phyloP scores from a whole-genome alignment of 495 filamentous ascomycete species.

The Talaromyces stipitatus region DNA sequence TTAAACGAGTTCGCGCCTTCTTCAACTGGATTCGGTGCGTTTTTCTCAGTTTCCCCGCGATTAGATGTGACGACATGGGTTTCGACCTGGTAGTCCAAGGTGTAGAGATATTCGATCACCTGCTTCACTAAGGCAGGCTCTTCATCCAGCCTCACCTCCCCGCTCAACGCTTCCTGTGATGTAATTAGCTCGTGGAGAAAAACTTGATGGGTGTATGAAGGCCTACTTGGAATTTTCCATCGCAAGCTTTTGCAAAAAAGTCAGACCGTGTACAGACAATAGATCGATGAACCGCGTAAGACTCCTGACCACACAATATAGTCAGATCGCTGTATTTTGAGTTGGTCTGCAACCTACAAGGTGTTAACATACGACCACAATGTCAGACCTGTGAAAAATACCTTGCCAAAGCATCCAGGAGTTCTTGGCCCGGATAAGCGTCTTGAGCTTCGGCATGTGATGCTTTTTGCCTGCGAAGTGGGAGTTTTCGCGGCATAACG shows the following conservation, averaged over 20 bases:
- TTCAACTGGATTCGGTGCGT: background rate
- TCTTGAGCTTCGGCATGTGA: background rate
- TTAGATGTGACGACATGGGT: background rate
- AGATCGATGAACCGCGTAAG: constrained; percentile 12
- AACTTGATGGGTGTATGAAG: too few species aligned
- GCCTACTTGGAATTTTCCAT: too few species aligned
- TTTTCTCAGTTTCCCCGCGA: background rate
- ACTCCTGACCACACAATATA: constrained; percentile 9
- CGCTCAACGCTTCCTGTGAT: constrained; percentile 10
- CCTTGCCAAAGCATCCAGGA: background rate
- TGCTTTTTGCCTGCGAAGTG: background rate
- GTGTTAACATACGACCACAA: background rate
- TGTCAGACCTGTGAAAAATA: background rate
- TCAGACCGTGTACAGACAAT: constrained; percentile 12
- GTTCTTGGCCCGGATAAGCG: background rate
- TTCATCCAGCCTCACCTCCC: constrained; percentile 8
- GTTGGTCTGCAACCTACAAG: background rate
- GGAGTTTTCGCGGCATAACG: too few species aligned
- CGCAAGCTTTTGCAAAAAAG: constrained; percentile 12
- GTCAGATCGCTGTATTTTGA: constrained; percentile 13
- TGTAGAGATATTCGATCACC: constrained; percentile 16
- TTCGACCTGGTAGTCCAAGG: constrained; percentile 9
- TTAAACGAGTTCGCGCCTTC: background rate
- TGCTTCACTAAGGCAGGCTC: constrained; percentile 10
- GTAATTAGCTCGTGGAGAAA: background rate